A percentile compares a stretch with the other conserved stretches of the same genome.
Evolutionary conservation across 139 green algal species (phyloP).

Genomic region (Chlorella sorokiniana): DNA sequence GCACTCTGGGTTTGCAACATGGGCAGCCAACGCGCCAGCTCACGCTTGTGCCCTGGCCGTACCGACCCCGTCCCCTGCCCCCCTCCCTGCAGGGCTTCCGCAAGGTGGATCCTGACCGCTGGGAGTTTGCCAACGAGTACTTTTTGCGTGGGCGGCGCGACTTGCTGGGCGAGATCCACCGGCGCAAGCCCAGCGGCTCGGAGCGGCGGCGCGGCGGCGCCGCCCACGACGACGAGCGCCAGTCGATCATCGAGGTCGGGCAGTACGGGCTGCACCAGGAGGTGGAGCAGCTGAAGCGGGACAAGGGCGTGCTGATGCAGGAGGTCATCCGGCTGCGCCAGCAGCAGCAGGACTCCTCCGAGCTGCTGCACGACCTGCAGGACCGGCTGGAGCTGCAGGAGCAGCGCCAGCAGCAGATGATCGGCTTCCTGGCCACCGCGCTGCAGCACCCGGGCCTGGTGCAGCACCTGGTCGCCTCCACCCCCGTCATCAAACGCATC

Average conservation of each 20-base stretch:
- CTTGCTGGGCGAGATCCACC: conserved; percentile 81
- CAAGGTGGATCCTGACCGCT: conserved; percentile 95
- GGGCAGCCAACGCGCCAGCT: not conserved
- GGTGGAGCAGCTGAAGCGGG: conserved; percentile 83
- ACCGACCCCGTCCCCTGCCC: not conserved
- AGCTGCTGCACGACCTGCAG: conserved; percentile 64
- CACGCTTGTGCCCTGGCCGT: not conserved
- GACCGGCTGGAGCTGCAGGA: conserved; percentile 74
- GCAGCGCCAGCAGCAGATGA: conserved; percentile 81
- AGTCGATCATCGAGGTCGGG: conserved; percentile 57
- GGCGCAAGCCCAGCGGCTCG: conserved; percentile 64
- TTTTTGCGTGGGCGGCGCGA: conserved; percentile 82
- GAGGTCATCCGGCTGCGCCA: conserved; percentile 87
- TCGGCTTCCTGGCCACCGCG: conserved; percentile 79
- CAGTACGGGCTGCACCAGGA: conserved; percentile 79
- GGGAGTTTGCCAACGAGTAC: conserved; percentile 97
- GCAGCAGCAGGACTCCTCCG: conserved; percentile 66
- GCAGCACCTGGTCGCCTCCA: conserved; percentile 58
- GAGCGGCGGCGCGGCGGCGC: not conserved
- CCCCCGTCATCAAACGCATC: conserved; percentile 45
- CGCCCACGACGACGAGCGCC: not conserved
- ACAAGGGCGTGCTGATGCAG: conserved; percentile 88
- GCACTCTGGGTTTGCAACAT: too few relatives aligned
- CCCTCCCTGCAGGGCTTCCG: conserved; percentile 83
- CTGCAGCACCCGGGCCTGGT: conserved; percentile 84